Evolutionary conservation across 257 asterid genomes (phyloP), one percentile per base, ranked within the genome.

Genomic region (Salvia rosmarinus): DNA sequence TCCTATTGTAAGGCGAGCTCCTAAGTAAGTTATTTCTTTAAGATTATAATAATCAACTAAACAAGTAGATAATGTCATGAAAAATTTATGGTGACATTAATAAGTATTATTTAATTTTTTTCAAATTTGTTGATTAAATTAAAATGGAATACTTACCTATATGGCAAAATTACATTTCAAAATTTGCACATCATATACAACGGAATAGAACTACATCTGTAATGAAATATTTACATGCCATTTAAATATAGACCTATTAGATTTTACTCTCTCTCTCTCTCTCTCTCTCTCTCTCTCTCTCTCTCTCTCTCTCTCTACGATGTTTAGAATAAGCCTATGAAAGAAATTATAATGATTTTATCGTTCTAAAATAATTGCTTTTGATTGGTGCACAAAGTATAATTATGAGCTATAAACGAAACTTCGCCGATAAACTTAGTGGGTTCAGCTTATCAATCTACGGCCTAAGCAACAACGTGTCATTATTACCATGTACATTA

Each of bases 341-440:
- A 25, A 34, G 13, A 55, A 56, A 46, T 28, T 64, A 73, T 52
- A 63, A 17, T 70, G 8, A 21, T 23, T 35, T 37, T 75, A 10
- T 44, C 35, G 34, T 19, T 69, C 13, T 60, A 69, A 63, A 21
- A 70, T 63, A 40, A 78, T 68, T 78, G 78, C 68, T 75, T 35
- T 75, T 67, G 75, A 67, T 80, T 80, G 71, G 57, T 47, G 67
- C 80, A 69, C 71, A 69, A 58, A 76, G 67, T 51, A 77, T 70
- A 56, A 64, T 70, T 70, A 64, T 77, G 43, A 68, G 59, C 43
- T 44, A 56, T 9, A 67, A 56, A 66, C 34, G 46, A 75, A 49
- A 59, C 70, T 75, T 70, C 11, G 19, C 57, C 64, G 35, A 11
- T 57, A 58, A 47, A 16, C 60, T 43, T 46, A 32, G 43, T 37